Evolutionary conservation across 805 yeast genomes (phyloP), one percentile per base, ranked within the genome.

Genomic region (Nakazawaea sp.): DNA sequence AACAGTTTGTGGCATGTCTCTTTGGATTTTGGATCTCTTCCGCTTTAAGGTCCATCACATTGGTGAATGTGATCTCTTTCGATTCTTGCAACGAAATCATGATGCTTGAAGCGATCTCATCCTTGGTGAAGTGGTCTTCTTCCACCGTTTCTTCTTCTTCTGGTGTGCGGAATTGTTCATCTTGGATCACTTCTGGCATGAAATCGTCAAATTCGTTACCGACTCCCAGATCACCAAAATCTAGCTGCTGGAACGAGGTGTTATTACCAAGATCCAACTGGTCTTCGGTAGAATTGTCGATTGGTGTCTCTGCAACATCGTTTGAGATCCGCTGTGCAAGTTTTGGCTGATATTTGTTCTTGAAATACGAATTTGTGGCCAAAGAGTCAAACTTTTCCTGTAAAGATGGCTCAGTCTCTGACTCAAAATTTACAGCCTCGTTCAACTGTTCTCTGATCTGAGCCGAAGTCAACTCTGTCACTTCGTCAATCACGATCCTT

Each of bases 1-100:
- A 88, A 37, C 84, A 68, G 48, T 75, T 70, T 2, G 86, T 75
- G 16, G 87, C 85, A 47, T 80, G 79, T 45, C 67, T 62, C 50
- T 70, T 69, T 41, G 64, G 63, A 43, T 63, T 61, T 2, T 35
- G 41, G 2, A 34, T 18, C 19, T 30, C 30, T 13, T 30, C 30
- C 2, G 24, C 30, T 9, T 33, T 27, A 13, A 48, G 59, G 12
- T 56, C 60, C 36, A 74, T 52, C 33, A 76, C 49, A 5, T 65
- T 59, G 10, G 61, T 47, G 41, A 71, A 62, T 2, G 59, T 53
- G 1, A 62, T 51, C 4, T 43, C 42, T 3, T 43, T 41, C 4
- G 49, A 45, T 9, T 36, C 44, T 9, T 42, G 41, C 2, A 44
- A 45, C 36, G 69, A 11, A 18, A 18, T 24, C 12, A 30, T 4